Percentiles rank a stretch among this genome's conserved stretches.
Conservation (phyloP, 768 basidiomycete species). For the Gymnopilus junonius region DNA sequence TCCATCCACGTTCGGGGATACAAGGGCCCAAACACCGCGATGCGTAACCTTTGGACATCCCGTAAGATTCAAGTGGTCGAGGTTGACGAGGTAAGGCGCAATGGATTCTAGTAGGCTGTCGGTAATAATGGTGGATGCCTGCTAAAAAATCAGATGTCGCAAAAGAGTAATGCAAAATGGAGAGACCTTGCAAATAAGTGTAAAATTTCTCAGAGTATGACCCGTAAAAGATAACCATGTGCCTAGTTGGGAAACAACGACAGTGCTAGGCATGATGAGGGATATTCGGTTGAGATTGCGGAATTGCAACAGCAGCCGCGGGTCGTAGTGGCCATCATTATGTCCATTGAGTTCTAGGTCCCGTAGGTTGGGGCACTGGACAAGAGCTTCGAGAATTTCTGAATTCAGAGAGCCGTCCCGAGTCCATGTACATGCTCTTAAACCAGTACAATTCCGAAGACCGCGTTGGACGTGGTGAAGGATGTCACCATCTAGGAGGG, state of each 20-base stretch:
- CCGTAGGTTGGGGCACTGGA: slow-evolving; percentile 41
- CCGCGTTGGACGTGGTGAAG: slow-evolving; percentile 49
- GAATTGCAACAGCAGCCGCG: slow-evolving; percentile 53
- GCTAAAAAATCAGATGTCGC: not conserved
- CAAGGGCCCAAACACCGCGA: slow-evolving; percentile 54
- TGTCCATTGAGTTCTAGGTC: slow-evolving; percentile 79
- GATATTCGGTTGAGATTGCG: slow-evolving; percentile 57
- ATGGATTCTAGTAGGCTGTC: slow-evolving; percentile 57
- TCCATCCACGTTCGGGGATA: slow-evolving; percentile 48
- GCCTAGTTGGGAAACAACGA: slow-evolving; percentile 53
- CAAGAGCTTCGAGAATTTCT: slow-evolving; percentile 58
- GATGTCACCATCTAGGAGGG: slow-evolving; percentile 35
- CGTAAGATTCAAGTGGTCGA: slow-evolving; percentile 63
- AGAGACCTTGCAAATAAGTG: slow-evolving; percentile 71
- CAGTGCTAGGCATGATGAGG: slow-evolving; percentile 74
- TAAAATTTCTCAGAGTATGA: slow-evolving; percentile 55
- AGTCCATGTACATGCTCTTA: slow-evolving; percentile 76
- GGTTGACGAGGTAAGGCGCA: slow-evolving; percentile 48
- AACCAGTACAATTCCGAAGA: slow-evolving; percentile 62
- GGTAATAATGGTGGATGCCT: slow-evolving; percentile 64
- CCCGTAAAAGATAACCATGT: slow-evolving; percentile 54
- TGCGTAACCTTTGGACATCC: slow-evolving; percentile 77
- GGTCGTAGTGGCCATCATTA: slow-evolving; percentile 58
- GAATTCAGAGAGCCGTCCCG: slow-evolving; percentile 75
- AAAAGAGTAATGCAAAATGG: not conserved